Evolutionary conservation across 169 alveolate genomes (phyloP).

Genomic region (Cryptosporidium viatorum): DNA sequence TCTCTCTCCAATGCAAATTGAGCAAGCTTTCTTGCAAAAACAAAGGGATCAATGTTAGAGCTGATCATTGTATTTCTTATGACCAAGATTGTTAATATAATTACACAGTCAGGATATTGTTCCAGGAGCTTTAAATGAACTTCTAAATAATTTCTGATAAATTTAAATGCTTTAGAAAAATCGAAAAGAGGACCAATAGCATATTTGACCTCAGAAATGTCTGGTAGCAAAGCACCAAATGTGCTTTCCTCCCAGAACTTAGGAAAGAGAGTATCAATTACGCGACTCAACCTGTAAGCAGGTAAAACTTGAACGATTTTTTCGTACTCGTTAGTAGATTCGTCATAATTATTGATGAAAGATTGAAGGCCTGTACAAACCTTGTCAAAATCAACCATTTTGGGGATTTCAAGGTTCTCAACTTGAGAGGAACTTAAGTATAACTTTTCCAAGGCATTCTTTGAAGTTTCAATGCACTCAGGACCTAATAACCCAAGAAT

Average conservation of each 20-base stretch:
- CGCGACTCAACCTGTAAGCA: conserved; percentile 8
- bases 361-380: conserved; percentile 4
- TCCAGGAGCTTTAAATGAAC: not conserved
- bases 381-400: not conserved
- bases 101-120: conserved; percentile 27
- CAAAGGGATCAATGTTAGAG: conserved; percentile 5
- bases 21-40: conserved; percentile 18
- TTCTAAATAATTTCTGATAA: conserved; percentile 18
- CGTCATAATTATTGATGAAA: not conserved
- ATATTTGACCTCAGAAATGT: conserved; percentile 12
- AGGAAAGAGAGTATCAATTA: conserved; percentile 19
- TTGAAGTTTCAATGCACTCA: not conserved
- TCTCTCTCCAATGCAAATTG: conserved; percentile 33
- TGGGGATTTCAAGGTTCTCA: conserved; percentile 1
- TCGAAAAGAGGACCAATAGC: conserved; percentile 19
- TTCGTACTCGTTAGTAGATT: not conserved
- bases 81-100: not conserved
- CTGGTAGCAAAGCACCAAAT: conserved; percentile 45
- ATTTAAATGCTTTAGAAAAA: not conserved
- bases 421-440: not conserved
- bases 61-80: conserved; percentile 11
- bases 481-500: not conserved
- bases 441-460: not conserved
- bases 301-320: conserved; percentile 9
- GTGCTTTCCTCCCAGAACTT: conserved; percentile 17